Base-by-base conservation (phyloP, 176 grass and related monocot species). In the Sorghum bicolor region DNA sequence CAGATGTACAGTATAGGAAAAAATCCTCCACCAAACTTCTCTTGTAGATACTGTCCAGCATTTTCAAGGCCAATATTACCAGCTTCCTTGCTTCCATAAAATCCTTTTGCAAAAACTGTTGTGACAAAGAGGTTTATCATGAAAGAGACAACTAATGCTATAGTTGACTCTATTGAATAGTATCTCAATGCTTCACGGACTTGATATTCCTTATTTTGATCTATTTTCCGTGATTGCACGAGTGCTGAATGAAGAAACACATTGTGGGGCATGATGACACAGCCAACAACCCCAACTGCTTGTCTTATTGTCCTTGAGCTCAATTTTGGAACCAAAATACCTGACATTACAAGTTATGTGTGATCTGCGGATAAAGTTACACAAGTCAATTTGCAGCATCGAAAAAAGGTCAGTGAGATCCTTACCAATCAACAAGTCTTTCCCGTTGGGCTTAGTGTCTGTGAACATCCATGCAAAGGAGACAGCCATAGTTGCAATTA, bases 221-320 rank as follows among this genome's bases (percentile, higher is more conserved):
- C 90, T 82, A 99, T 90, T 82, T 94, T 94, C 74, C 96, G 86
- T 7, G 96, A 99, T 25, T 99, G 96, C 67, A 99, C 96, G 15
- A 99, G 90, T 20, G 96, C 96, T 84, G 96, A 99, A 85, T 99
- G 91, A 30, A 99, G 93, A 80, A 95, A 99, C 25, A 99, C 93
- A 72, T 99, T 99, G 83, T 99, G 96, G 12, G 96, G 96, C 96
- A 96, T 99, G 66, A 99, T 99, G 44, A 99, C 96, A 89, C 96
- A 96, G 40, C 96, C 96, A 76, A 99, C 96, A 85, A 99, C 89
- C 17, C 96, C 96, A 86, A 99, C 96, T 2, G 96, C 96, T 88
- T 96, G 96, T 77, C 89, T 88, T 90, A 99, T 94, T 75, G 93
- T 99, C 83, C 78, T 94, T 28, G 96, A 99, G 78, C 96, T 89